Evolutionary conservation across 2,329 filamentous ascomycete species (phyloP).

Genomic region (Fusarium sp.): DNA sequence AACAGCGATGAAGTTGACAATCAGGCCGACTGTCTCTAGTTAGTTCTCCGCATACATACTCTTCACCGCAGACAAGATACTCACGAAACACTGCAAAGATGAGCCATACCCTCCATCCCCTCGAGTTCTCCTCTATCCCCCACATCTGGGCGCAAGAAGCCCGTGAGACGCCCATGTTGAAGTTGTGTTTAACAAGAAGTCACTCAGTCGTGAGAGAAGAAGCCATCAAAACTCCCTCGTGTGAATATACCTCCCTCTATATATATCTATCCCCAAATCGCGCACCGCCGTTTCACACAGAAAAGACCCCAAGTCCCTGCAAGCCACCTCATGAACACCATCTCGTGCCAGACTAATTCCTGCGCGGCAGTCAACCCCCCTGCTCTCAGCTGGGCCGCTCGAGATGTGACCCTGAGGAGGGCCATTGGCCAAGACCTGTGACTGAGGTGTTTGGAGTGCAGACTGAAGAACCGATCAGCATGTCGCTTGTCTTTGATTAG

Average conservation of each 20-base stretch:
- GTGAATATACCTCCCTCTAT: background rate
- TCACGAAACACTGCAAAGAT: constrained; percentile 32
- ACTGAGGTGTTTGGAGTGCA: background rate
- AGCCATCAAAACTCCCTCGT: background rate
- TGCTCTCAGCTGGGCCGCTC: background rate
- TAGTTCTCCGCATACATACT: background rate
- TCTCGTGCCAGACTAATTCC: no score
- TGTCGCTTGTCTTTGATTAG: background rate
- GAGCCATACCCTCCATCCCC: constrained; percentile 32
- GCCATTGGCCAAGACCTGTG: background rate
- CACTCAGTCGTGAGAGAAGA: background rate
- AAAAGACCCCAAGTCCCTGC: background rate
- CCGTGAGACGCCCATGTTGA: constrained; percentile 14
- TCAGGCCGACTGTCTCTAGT: constrained; percentile 14
- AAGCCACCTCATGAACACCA: background rate
- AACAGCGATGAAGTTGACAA: constrained; percentile 31
- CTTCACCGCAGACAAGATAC: background rate
- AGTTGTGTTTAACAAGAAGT: background rate
- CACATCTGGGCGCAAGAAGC: constrained; percentile 29
- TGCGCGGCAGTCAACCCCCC: background rate
- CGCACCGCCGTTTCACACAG: constrained; percentile 1
- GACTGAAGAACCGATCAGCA: background rate
- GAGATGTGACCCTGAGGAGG: background rate
- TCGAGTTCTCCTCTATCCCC: constrained; percentile 28
- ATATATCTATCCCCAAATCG: background rate